Evolutionary conservation across 2,329 filamentous ascomycete genomes (phyloP).

Genomic region (Phoma sp.): DNA sequence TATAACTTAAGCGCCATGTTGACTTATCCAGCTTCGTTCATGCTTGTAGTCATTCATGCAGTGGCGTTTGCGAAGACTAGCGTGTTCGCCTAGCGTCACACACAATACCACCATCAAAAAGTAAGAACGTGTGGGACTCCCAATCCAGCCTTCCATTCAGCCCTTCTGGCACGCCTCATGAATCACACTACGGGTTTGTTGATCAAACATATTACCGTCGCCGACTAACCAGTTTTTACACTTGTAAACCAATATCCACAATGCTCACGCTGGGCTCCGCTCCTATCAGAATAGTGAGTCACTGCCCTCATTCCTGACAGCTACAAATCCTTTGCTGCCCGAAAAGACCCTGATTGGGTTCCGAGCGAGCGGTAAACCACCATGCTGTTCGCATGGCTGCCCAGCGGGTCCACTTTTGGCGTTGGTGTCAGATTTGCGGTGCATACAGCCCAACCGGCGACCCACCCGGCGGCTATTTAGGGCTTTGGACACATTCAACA

Average conservation of each 20-base stretch:
- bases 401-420: slow-evolving; percentile 36
- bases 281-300: slow-evolving; percentile 29
- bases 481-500: slow-evolving; percentile 15
- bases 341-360: slow-evolving; percentile 34
- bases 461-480: slow-evolving; percentile 35
- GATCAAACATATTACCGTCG: neutral
- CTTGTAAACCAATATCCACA: neutral
- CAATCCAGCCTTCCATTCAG: neutral
- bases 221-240: slow-evolving; percentile 19
- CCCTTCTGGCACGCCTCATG: neutral
- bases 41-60: neutral
- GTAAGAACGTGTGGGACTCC: slow-evolving; percentile 33
- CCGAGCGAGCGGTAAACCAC: slow-evolving; percentile 21
- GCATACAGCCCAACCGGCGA: slow-evolving; percentile 29
- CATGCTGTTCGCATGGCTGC: slow-evolving; percentile 36
- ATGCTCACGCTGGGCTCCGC: slow-evolving; percentile 14
- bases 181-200: neutral
- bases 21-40: neutral
- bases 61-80: slow-evolving; percentile 15
- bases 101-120: slow-evolving; percentile 14
- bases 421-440: slow-evolving; percentile 23
- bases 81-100: slow-evolving; percentile 22
- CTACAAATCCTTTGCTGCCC: slow-evolving; percentile 31
- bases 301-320: slow-evolving; percentile 21
- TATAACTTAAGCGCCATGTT: neutral